phyloP scores from a whole-genome alignment of 306 rosid genomes.

The Quercus variabilis region DNA sequence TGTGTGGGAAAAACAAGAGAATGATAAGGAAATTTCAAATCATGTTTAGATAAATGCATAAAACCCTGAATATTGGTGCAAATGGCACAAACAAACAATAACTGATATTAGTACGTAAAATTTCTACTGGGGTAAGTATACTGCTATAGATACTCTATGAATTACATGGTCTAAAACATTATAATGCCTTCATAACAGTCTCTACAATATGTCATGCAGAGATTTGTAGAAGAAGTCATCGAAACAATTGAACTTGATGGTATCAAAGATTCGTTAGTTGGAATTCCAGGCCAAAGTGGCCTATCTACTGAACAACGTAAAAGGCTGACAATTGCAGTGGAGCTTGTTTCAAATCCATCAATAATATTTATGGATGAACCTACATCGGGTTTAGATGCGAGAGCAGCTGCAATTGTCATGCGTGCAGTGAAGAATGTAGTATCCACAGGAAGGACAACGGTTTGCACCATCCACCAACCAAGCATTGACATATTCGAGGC shows the following conservation, averaged over 20 bases:
- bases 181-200: slow-evolving; percentile 5
- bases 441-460: slow-evolving; percentile 66
- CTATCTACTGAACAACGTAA: slow-evolving; percentile 78
- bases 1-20: background rate
- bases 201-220: slow-evolving; percentile 37
- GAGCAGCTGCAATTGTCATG: slow-evolving; percentile 80
- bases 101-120: background rate
- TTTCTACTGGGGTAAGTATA: background rate
- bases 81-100: background rate
- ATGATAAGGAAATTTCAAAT: background rate
- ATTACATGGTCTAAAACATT: background rate
- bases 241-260: slow-evolving; percentile 74
- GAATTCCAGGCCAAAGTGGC: slow-evolving; percentile 66
- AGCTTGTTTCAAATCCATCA: slow-evolving; percentile 81
- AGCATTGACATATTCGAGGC: slow-evolving; percentile 78
- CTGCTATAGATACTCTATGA: background rate
- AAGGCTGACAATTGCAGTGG: slow-evolving; percentile 81
- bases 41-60: background rate
- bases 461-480: slow-evolving; percentile 85
- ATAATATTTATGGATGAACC: slow-evolving; percentile 90
- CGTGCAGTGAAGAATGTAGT: slow-evolving; percentile 83
- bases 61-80: background rate
- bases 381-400: slow-evolving; percentile 79
- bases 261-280: slow-evolving; percentile 62
- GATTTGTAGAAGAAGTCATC: slow-evolving; percentile 68